phyloP scores from a whole-genome alignment of 441 rosid species.

The Populus hybrid region DNA sequence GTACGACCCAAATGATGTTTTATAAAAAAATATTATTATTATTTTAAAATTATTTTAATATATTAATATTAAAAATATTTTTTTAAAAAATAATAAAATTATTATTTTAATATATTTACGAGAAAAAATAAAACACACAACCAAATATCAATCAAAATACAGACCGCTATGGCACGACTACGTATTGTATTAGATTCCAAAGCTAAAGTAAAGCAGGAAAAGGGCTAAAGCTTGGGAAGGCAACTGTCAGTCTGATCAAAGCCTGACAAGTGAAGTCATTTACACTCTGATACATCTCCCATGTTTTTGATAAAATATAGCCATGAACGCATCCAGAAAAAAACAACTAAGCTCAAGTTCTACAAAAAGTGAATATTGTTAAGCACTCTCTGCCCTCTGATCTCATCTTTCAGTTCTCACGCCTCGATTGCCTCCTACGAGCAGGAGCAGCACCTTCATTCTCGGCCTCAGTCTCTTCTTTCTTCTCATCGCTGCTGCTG shows the following conservation, averaged over 20 bases:
- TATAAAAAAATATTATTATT: too few species aligned
- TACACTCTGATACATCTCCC: constrained; percentile 32
- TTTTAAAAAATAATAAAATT: too few species aligned
- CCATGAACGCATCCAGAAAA: constrained; percentile 24
- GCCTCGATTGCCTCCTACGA: constrained; percentile 63
- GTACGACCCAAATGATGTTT: too few species aligned
- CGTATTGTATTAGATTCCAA: not conserved
- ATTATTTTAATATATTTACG: too few species aligned
- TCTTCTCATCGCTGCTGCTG: constrained; percentile 29
- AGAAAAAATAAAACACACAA: too few species aligned
- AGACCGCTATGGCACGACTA: not conserved
- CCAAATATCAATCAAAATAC: not conserved
- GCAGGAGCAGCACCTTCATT: constrained; percentile 35
- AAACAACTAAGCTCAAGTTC: constrained; percentile 29
- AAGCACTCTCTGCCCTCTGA: not conserved
- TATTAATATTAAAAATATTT: too few species aligned
- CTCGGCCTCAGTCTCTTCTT: constrained; percentile 37
- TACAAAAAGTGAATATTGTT: constrained; percentile 30
- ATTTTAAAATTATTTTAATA: too few species aligned
- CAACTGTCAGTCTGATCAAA: not conserved
- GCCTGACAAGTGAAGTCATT: constrained; percentile 27
- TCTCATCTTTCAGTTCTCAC: constrained; percentile 39
- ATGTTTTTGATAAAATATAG: not conserved
- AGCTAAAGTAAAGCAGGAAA: not conserved
- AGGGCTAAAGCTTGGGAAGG: not conserved